Evolutionary conservation across 805 yeast species (phyloP).

Genomic region (Groenewaldozyma salmanticensis): DNA sequence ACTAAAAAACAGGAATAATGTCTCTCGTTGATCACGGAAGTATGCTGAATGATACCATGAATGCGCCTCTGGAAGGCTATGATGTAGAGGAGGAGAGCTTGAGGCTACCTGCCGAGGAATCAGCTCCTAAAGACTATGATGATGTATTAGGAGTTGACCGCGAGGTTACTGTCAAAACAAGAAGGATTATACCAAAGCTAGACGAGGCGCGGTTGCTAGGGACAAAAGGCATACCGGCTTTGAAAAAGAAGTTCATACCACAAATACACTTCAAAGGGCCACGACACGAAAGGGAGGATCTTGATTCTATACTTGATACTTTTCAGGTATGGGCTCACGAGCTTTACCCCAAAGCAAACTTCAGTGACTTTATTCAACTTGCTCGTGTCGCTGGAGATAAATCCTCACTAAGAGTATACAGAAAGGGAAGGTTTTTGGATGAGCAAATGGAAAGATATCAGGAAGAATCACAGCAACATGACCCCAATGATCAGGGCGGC

Average conservation of each 20-base stretch:
- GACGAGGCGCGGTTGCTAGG: conserved; percentile 43
- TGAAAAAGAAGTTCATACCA: conserved; percentile 27
- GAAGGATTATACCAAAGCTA: conserved; percentile 34
- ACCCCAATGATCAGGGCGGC: neutral
- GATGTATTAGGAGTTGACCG: conserved; percentile 15
- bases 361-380: conserved; percentile 55
- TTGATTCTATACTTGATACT: conserved; percentile 39
- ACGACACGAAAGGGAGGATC: conserved; percentile 41
- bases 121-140: no score
- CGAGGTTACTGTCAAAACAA: conserved; percentile 23
- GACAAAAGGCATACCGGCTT: conserved; percentile 46
- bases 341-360: conserved; percentile 70
- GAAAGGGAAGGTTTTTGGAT: conserved; percentile 10
- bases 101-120: no score
- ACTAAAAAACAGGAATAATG: no score
- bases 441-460: conserved; percentile 31
- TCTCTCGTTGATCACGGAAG: no score
- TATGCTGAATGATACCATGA: no score
- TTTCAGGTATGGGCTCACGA: conserved; percentile 73
- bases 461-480: neutral
- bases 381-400: conserved; percentile 28
- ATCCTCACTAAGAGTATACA: conserved; percentile 4
- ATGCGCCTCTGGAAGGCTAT: no score
- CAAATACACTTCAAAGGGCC: conserved; percentile 28
- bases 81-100: no score